Percentiles rank a stretch among this genome's conserved stretches.
These are phyloP conservation scores for Penicillium ochrochloron DNA, from an alignment of 495 filamentous ascomycete genomes.

Conservation along the genomic window DNA sequence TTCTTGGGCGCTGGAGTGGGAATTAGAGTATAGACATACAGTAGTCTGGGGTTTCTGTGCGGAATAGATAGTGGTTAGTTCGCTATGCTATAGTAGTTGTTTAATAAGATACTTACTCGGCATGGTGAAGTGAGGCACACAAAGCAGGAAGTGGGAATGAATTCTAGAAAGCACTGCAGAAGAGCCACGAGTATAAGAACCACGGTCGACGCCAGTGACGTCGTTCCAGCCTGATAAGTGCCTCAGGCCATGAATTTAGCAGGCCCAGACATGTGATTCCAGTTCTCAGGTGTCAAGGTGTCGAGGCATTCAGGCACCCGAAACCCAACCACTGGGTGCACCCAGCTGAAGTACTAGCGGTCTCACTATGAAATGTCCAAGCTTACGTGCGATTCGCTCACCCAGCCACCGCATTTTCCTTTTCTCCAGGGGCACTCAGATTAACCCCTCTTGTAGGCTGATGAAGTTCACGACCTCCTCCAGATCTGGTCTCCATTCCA, in stretches of 20 bases:
- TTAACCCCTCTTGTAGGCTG: conserved; percentile 1
- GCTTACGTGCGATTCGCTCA: conserved; percentile 7
- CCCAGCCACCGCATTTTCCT: conserved; percentile 7
- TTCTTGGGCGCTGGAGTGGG: background rate
- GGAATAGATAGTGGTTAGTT: conserved; percentile 8
- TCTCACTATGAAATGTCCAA: background rate
- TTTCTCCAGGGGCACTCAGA: conserved; percentile 6
- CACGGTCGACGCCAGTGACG: conserved; percentile 27
- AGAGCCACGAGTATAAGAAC: conserved; percentile 7
- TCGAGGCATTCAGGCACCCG: background rate
- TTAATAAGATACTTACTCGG: conserved; percentile 26
- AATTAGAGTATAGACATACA: conserved; percentile 20
- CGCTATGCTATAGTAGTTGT: background rate
- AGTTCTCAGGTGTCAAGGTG: conserved; percentile 4
- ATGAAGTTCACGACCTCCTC: background rate
- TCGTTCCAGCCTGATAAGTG: conserved; percentile 18
- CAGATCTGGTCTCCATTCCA: conserved; percentile 2
- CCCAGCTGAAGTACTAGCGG: background rate
- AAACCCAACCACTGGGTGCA: background rate
- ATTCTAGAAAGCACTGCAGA: conserved; percentile 2
- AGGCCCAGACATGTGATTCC: background rate
- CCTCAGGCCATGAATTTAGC: background rate
- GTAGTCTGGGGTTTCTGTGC: conserved; percentile 28
- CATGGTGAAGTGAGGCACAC: conserved; percentile 22
- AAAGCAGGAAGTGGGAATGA: background rate